A percentile compares a stretch with the other conserved stretches of the same genome.
Evolutionary conservation across 2,329 filamentous ascomycete species (phyloP).

Genomic region (Scedosporium boydii): DNA sequence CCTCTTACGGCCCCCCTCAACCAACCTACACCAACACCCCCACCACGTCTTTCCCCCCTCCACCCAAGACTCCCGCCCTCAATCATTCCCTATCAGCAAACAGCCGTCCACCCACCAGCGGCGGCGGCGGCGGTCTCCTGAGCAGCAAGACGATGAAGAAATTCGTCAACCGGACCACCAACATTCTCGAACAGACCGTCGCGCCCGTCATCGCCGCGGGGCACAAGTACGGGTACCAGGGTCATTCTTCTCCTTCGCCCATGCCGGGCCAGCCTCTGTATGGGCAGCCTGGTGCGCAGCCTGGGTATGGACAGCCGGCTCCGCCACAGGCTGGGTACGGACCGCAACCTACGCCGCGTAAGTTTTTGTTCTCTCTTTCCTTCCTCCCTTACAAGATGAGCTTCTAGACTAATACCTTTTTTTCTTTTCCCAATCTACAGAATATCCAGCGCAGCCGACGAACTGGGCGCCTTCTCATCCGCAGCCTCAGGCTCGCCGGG

Average conservation of each 20-base stretch:
- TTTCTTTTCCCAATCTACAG: background rate
- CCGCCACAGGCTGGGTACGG: background rate
- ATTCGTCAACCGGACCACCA: slow-evolving; percentile 12
- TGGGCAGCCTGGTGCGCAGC: background rate
- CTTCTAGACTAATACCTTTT: background rate
- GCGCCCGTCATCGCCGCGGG: slow-evolving; percentile 10
- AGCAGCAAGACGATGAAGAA: slow-evolving; percentile 13
- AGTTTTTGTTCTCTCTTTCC: background rate
- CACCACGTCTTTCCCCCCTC: background rate
- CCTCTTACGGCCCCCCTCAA: background rate
- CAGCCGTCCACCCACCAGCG: background rate
- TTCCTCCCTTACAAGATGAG: too few species aligned
- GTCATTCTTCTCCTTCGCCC: slow-evolving; percentile 5
- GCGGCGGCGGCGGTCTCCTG: slow-evolving; percentile 8
- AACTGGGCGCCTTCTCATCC: slow-evolving; percentile 4
- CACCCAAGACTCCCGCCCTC: background rate
- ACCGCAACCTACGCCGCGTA: background rate
- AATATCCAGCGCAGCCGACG: background rate
- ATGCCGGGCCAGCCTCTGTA: background rate
- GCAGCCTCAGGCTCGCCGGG: background rate
- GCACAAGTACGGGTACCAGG: slow-evolving; percentile 3
- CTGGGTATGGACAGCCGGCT: background rate
- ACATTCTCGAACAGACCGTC: slow-evolving; percentile 13
- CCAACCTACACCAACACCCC: background rate
- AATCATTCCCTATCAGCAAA: too few species aligned